Evolutionary conservation across 2,329 filamentous ascomycete genomes (phyloP), one percentile per base, ranked within the genome.

Genomic region (Pseudogymnoascus sp.): DNA sequence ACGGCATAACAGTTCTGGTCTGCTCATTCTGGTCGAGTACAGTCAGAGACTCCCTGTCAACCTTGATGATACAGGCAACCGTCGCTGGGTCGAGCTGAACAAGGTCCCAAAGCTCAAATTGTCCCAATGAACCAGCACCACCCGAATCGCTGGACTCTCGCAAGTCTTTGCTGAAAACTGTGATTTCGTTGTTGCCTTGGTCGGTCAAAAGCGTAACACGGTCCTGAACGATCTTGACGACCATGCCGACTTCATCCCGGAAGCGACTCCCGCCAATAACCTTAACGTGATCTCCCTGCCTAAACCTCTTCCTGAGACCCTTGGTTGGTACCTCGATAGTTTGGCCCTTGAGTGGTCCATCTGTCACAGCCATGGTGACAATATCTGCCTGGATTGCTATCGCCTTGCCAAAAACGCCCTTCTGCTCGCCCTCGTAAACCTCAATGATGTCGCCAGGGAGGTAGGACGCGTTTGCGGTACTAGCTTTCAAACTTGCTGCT

Each of bases 141-240:
- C 91, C 92, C 66, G 91, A 90, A 70, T 97, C 94, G 60, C 90
- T 90, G 26, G 94, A 94, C 73, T 96, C 90, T 66, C 95, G 84
- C 62, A 99, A 76, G 75, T 99, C 94, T 72, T 95, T 96, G 77
- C 92, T 96, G 71, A 99, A 99, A 33, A 99, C 94, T 0, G 92
- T 96, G 66, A 99, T 91, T 71, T 99, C 94, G 58, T 86, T 85
- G 73, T 94, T 92, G 62, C 84, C 94, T 71, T 94, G 90, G 74
- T 99, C 94, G 55, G 90, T 96, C 65, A 99, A 78, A 65, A 99
- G 78, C 1, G 94, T 97, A 61, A 99, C 91, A 37, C 89, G 86
- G 71, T 99, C 94, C 62, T 95, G 90, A 56, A 84, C 87, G 65
- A 96, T 94, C 72, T 90, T 90, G 65, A 97, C 91, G 58, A 99